These are phyloP conservation scores for Coccomyxa sp. DNA, from an alignment of 139 green algal genomes.

Conservation along the genomic window DNA sequence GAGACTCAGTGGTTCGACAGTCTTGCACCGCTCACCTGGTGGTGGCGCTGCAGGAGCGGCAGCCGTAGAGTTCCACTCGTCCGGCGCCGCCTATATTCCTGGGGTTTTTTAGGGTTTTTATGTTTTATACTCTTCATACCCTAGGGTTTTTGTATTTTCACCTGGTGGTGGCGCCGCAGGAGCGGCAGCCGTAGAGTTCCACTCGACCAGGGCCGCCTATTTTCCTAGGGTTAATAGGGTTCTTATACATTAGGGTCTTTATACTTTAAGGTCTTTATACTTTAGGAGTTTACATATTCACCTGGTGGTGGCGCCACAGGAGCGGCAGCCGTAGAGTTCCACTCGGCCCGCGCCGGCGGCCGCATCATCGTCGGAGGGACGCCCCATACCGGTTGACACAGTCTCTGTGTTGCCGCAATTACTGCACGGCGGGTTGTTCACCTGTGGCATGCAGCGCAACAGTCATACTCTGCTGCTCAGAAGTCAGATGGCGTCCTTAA, in stretches of 20 bases:
- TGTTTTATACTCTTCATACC: neutral
- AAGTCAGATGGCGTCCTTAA: too few relatives aligned
- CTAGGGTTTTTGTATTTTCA: neutral
- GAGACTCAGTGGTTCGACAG: too few relatives aligned
- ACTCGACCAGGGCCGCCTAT: neutral
- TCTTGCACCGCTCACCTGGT: neutral
- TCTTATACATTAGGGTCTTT: neutral
- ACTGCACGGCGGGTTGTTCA: slow-evolving; percentile 42
- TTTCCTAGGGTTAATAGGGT: neutral
- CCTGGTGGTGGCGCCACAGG: slow-evolving; percentile 13
- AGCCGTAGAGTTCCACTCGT: neutral
- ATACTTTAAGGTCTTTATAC: neutral
- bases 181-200: neutral
- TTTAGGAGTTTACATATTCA: neutral
- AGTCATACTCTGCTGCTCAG: too few relatives aligned
- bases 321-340: slow-evolving; percentile 62
- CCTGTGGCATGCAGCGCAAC: slow-evolving; percentile 1
- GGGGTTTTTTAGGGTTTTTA: neutral
- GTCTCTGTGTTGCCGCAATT: slow-evolving; percentile 34
- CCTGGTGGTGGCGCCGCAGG: neutral
- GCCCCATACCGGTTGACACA: neutral
- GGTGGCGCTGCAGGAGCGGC: neutral
- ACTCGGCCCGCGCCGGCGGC: slow-evolving; percentile 30
- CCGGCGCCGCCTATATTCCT: neutral
- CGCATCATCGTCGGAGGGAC: slow-evolving; percentile 42